A percentile compares a stretch with the other conserved stretches of the same genome.
Conservation (phyloP, 2,329 filamentous ascomycete species). For the Colletotrichum coccodes region DNA sequence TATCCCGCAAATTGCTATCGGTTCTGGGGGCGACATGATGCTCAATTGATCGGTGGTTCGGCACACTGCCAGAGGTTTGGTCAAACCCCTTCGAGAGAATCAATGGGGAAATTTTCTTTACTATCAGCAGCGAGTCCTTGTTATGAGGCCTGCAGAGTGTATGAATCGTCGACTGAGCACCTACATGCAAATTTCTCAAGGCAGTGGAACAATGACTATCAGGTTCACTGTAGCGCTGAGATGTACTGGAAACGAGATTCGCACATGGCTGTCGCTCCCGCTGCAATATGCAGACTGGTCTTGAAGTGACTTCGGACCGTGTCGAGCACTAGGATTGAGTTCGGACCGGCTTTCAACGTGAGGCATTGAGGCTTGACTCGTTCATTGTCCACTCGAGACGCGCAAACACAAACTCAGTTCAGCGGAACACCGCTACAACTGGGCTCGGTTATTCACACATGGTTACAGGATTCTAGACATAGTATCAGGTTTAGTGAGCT, state of each 20-base stretch:
- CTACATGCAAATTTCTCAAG: no score
- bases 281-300: not conserved
- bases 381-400: not conserved
- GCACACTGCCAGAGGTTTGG: no score
- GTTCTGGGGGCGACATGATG: not conserved
- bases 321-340: no score
- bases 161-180: no score
- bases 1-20: slow-evolving; percentile 27
- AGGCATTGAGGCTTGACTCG: not conserved
- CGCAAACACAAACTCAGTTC: not conserved
- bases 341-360: not conserved
- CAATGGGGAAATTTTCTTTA: no score
- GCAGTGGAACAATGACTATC: not conserved
- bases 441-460: not conserved
- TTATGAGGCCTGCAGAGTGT: no score
- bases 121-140: no score
- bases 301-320: not conserved
- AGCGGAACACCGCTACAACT: no score
- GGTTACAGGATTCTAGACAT: no score
- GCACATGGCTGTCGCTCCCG: not conserved
- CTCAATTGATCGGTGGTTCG: no score
- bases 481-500: no score
- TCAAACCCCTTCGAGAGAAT: no score
- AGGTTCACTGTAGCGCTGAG: not conserved
- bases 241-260: not conserved